Evolutionary conservation across 2,329 filamentous ascomycete species (phyloP), one percentile per base, ranked within the genome.

Genomic region (Lachnellula willkommii): DNA sequence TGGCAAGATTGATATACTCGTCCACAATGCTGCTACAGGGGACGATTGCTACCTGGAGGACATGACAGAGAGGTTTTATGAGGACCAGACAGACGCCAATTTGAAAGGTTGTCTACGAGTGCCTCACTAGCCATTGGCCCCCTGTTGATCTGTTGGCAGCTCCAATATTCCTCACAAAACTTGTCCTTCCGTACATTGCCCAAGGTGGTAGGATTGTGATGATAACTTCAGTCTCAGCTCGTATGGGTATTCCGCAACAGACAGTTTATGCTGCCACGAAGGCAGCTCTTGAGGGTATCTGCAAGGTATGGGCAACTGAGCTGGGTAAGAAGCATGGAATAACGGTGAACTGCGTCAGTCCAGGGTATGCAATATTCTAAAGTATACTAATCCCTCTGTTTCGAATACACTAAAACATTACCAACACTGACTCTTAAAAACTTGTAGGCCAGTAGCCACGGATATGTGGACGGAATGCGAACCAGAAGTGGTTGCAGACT

Each of bases 241-340:
- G 81, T 0, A 62, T 62, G 2, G 79, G 77, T 0, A 77, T 79
- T 56, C 66, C 73, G 1, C 66, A 70, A 1, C 60, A 80, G 2
- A 72, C 75, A 1, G 66, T 82, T 2, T 86, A 85, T 66, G 75
- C 74, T 47, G 76, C 78, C 0, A 79, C 76, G 4, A 86, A 86
- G 65, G 80, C 79, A 0, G 83, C 81, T 5, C 66, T 86, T 15
- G 58, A 56, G 32, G 58, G 52, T 4, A 46, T 59, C 12, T 53
- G 35, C 36, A 53, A 52, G 26, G 52, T 55, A 12, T 57, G 56
- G 60, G 58, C 58, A 5, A 54, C 55, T 26, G 60, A 60, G 48
- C 45, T 64, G 14, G 58, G 55, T 4, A 35, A 35, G 26, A 59
- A 59, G 17, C 56, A 56, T 53, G 50, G 53, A 11, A 54, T 58